Evolutionary conservation across 352 stramenopile species (phyloP).

Genomic region (Phytophthora boehmeriae): DNA sequence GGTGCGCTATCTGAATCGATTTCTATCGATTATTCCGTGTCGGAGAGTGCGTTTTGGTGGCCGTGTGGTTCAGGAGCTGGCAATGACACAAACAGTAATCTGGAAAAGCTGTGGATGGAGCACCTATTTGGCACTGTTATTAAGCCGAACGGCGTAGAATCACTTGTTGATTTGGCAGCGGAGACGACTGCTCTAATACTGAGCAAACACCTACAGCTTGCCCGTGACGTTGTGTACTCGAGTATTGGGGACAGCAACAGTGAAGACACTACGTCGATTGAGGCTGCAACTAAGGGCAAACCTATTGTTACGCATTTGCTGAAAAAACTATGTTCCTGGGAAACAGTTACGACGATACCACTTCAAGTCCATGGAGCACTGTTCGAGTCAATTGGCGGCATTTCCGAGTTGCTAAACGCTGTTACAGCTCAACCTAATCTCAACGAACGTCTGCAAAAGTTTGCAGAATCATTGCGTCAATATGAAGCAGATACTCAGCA

Average conservation of each 20-base stretch:
- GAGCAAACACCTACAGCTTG: conserved; percentile 81
- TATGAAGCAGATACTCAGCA: conserved; percentile 53
- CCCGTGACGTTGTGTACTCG: conserved; percentile 68
- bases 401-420: conserved; percentile 73
- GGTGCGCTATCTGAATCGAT: conserved; percentile 74
- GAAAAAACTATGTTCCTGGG: conserved; percentile 64
- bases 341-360: conserved; percentile 69
- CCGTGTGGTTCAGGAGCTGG: conserved; percentile 46
- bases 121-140: conserved; percentile 73
- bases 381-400: conserved; percentile 80
- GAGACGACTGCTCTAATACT: conserved; percentile 76
- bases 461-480: conserved; percentile 47
- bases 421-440: conserved; percentile 36
- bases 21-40: conserved; percentile 75
- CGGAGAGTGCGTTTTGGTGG: conserved; percentile 85
- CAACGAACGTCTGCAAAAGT: conserved; percentile 32
- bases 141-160: conserved; percentile 61
- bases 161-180: conserved; percentile 78
- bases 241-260: conserved; percentile 32
- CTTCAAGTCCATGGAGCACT: conserved; percentile 80
- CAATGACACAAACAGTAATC: conserved; percentile 12
- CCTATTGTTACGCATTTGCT: conserved; percentile 72
- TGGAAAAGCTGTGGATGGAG: conserved; percentile 72
- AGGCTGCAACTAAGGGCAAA: conserved; percentile 45
- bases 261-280: conserved; percentile 25